Percentiles rank a stretch among this genome's conserved stretches.
Conservation (phyloP, 352 stramenopile species). For the Pythium monospermum region DNA sequence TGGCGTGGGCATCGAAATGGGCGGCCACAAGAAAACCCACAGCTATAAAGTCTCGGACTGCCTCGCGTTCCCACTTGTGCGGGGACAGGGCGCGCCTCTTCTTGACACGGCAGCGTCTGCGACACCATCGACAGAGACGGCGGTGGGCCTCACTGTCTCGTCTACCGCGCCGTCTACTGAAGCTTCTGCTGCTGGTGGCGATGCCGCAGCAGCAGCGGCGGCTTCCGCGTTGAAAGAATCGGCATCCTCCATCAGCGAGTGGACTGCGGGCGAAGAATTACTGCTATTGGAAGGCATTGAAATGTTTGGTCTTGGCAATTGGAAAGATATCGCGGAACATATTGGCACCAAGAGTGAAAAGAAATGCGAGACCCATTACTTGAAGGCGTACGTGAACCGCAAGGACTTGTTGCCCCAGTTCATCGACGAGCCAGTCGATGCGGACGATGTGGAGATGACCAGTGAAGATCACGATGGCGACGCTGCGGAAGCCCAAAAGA, state of each 20-base stretch:
- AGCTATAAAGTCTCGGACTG: constrained; percentile 81
- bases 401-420: constrained; percentile 62
- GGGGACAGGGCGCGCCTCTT: constrained; percentile 24
- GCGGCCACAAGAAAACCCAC: constrained; percentile 78
- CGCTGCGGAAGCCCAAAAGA: no score
- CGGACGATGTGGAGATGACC: constrained; percentile 9
- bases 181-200: neutral
- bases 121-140: neutral
- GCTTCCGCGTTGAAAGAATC: constrained; percentile 21
- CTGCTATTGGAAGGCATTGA: constrained; percentile 94
- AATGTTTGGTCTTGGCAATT: constrained; percentile 96
- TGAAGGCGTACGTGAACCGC: constrained; percentile 67
- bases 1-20: constrained; percentile 70
- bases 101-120: constrained; percentile 1
- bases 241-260: constrained; percentile 34
- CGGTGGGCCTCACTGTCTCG: constrained; percentile 1
- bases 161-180: constrained; percentile 2
- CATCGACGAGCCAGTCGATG: constrained; percentile 42
- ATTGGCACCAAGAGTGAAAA: constrained; percentile 82
- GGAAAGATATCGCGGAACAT: constrained; percentile 90
- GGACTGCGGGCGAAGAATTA: constrained; percentile 95
- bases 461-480: constrained; percentile 21
- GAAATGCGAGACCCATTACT: constrained; percentile 89
- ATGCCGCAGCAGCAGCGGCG: neutral
- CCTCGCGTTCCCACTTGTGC: constrained; percentile 69